Conservation (phyloP, 2,329 filamentous ascomycete genomes). For the Cercospora janseana region DNA sequence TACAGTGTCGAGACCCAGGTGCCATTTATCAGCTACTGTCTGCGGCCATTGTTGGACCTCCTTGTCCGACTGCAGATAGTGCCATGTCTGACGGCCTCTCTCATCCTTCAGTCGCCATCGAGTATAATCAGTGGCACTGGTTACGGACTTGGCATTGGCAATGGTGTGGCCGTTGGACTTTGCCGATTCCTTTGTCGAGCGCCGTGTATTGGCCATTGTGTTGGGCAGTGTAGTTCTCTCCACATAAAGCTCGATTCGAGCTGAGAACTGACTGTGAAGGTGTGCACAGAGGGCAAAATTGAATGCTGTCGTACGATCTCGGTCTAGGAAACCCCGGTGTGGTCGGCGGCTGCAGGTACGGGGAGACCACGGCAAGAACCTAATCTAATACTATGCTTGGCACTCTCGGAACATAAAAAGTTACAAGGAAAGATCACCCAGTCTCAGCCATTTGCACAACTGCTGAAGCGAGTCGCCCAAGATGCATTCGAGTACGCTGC, state of each 20-base stretch:
- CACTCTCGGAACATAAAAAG: constrained; percentile 4
- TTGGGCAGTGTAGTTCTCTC: too few relatives aligned
- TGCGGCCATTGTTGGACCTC: constrained; percentile 78
- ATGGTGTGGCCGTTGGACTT: constrained; percentile 24
- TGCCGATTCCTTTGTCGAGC: constrained; percentile 5
- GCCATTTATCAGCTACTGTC: constrained; percentile 83
- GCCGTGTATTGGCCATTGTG: too few relatives aligned
- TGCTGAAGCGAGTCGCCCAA: background rate
- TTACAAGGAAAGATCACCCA: background rate
- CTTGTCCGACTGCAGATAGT: constrained; percentile 75
- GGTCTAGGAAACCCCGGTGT: background rate
- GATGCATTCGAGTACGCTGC: constrained; percentile 18
- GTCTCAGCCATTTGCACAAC: background rate
- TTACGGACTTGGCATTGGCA: constrained; percentile 23
- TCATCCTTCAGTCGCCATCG: constrained; percentile 85
- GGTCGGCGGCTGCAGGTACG: constrained; percentile 9
- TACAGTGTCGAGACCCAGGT: constrained; percentile 76
- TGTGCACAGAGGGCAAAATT: too few relatives aligned
- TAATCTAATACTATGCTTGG: background rate
- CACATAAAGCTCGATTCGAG: too few relatives aligned
- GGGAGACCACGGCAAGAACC: constrained; percentile 7
- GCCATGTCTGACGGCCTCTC: constrained; percentile 85
- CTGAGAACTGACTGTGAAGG: too few relatives aligned
- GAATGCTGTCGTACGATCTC: constrained; percentile 9
- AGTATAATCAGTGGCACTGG: constrained; percentile 64